phyloP scores from a whole-genome alignment of 2,329 filamentous ascomycete genomes.

The Colletotrichum simmondsii region DNA sequence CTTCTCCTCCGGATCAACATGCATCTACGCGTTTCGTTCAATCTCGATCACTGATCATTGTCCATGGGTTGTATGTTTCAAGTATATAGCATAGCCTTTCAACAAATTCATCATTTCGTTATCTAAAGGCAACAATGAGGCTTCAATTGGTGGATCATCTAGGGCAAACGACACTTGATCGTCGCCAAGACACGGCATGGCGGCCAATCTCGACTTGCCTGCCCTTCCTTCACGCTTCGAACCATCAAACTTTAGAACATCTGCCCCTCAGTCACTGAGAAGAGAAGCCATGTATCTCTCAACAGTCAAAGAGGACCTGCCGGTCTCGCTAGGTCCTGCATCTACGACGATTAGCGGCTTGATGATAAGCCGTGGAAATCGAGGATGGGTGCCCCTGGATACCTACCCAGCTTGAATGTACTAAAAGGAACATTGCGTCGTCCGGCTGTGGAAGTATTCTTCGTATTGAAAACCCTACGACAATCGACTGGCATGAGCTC shows the following conservation, averaged over 20 bases:
- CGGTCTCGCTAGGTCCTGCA: not conserved
- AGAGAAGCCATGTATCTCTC: not conserved
- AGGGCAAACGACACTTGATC: not conserved
- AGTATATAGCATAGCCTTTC: not conserved
- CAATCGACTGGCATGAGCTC: not conserved
- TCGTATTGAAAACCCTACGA: not conserved
- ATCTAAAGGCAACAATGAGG: too few species aligned
- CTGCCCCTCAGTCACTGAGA: not conserved
- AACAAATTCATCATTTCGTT: not conserved
- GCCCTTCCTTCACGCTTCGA: not conserved
- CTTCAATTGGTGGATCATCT: conserved; percentile 11
- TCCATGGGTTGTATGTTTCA: not conserved
- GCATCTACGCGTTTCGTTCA: not conserved
- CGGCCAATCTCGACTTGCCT: not conserved
- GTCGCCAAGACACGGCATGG: conserved; percentile 17
- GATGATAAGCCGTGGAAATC: not conserved
- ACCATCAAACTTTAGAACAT: rapidly evolving
- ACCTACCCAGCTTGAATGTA: not conserved
- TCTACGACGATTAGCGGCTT: not conserved
- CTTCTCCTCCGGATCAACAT: not conserved
- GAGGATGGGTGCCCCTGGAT: not conserved
- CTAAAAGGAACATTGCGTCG: not conserved
- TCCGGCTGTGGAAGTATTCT: not conserved
- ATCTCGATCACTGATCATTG: not conserved
- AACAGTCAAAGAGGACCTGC: too few species aligned